Percentiles rank a stretch among this genome's conserved stretches.
Evolutionary conservation across 129 eudicot genomes (phyloP).

Genomic region (Deinandra increscens): DNA sequence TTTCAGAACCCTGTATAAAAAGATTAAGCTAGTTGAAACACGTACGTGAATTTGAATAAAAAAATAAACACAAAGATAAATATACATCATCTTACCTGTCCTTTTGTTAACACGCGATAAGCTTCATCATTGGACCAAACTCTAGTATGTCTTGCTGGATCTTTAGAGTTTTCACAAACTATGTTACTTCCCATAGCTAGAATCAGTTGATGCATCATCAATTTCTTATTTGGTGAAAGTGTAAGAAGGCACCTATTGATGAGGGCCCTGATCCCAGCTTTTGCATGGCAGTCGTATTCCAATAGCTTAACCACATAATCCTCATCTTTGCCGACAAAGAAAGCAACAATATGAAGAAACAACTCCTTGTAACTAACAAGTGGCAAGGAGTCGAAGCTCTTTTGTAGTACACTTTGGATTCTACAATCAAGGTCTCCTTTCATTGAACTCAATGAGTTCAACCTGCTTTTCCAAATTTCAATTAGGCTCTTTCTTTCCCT

Average conservation of each 20-base stretch:
- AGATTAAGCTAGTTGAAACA: too few species aligned
- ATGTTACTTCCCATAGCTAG: constrained; percentile 12
- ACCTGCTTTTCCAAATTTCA: constrained; percentile 12
- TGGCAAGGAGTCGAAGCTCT: constrained; percentile 15
- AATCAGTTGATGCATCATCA: constrained; percentile 12
- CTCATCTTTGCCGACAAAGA: not conserved
- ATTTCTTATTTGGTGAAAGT: not conserved
- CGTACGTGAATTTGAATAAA: not conserved
- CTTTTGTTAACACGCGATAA: constrained; percentile 13
- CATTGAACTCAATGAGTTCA: not conserved
- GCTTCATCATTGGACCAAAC: constrained; percentile 11
- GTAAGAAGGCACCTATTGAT: not conserved
- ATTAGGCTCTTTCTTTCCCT: not conserved
- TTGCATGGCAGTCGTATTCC: constrained; percentile 7
- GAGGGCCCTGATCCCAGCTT: not conserved
- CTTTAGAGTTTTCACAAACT: not conserved
- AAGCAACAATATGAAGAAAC: constrained; percentile 3
- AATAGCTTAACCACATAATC: not conserved
- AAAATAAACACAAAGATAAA: not conserved
- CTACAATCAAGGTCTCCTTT: not conserved
- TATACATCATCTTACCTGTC: constrained; percentile 18
- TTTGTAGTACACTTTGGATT: not conserved
- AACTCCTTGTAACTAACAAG: not conserved
- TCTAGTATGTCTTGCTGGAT: constrained; percentile 18
- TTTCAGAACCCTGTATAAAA: constrained; percentile 6